Evolutionary conservation across 2,329 filamentous ascomycete genomes (phyloP), one percentile per base, ranked within the genome.

Genomic region (Penicillium nordicum): DNA sequence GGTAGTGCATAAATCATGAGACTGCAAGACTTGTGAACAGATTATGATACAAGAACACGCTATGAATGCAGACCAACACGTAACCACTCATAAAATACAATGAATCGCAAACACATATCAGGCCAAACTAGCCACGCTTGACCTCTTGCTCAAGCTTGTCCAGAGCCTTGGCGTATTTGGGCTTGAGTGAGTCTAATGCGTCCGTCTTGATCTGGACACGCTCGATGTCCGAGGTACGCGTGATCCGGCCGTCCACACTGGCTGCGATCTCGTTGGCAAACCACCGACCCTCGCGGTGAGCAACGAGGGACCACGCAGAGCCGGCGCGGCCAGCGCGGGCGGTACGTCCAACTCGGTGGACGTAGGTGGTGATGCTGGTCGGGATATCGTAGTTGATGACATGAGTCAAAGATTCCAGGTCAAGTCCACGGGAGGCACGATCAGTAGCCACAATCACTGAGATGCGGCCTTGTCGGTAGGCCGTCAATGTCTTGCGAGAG

Each of bases 341-440:
- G 0, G 93, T 97, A 55, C 94, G 86, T 37, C 94, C 93, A 1
- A 97, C 91, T 40, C 94, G 88, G 72, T 97, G 94, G 5, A 97
- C 86, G 67, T 97, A 97, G 25, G 86, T 88, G 6, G 88, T 88
- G 34, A 92, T 78, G 67, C 88, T 92, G 5, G 85, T 82, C 0
- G 93, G 93, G 50, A 97, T 82, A 71, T 97, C 93, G 78, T 97
- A 97, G 76, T 96, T 97, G 74, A 97, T 80, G 45, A 97, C 91
- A 69, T 96, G 89, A 36, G 87, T 86, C 45, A 97, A 82, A 45
- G 84, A 82, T 0, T 85, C 84, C 12, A 96, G 81, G 72, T 97
- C 93, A 27, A 97, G 85, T 67, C 93, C 94, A 61, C 93, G 89
- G 2, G 92, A 90, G 1, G 94, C 90, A n/a, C 95, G 88, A 71